Evolutionary conservation across 2,329 filamentous ascomycete genomes (phyloP).

Genomic region (Pyrenochaeta sp.): DNA sequence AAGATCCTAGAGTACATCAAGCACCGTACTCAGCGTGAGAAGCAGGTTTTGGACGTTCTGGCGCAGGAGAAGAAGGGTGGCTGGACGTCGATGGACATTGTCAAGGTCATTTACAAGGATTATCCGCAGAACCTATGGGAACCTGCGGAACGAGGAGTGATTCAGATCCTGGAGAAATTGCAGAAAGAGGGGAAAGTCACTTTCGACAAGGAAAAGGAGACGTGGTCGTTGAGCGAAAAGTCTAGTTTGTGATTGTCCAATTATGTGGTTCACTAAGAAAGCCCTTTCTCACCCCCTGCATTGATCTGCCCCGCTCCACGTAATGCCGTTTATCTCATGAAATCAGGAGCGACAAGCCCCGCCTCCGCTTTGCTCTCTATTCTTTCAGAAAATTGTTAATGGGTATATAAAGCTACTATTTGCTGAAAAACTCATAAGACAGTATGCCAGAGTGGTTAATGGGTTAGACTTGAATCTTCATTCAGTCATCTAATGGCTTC

Average conservation of each 20-base stretch:
- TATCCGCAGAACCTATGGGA: constrained; percentile 77
- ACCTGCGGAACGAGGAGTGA: constrained; percentile 77
- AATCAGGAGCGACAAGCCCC: not conserved
- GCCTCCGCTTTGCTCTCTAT: not conserved
- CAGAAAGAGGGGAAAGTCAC: constrained; percentile 73
- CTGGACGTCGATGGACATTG: constrained; percentile 80
- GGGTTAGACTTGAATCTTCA: constrained; percentile 51
- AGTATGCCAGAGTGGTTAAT: constrained; percentile 52
- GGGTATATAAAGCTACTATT: constrained; percentile 1
- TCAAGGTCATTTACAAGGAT: constrained; percentile 85
- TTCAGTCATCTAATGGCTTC: constrained; percentile 53
- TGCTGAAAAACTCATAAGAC: constrained; percentile 17
- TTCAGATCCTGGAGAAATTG: constrained; percentile 83
- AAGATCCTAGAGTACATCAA: constrained; percentile 84
- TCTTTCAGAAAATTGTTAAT: not conserved
- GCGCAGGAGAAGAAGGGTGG: constrained; percentile 39
- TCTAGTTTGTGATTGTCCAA: constrained; percentile 36
- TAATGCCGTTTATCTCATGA: not conserved
- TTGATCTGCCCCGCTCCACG: not conserved
- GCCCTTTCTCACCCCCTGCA: not conserved
- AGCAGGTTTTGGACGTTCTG: constrained; percentile 48
- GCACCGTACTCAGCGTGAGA: constrained; percentile 80
- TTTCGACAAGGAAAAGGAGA: constrained; percentile 39
- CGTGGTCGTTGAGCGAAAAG: constrained; percentile 45
- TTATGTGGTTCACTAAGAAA: constrained; percentile 8